These are phyloP conservation scores for Citrullus colocynthis DNA, from an alignment of 306 rosid genomes.

Conservation along the genomic window DNA sequence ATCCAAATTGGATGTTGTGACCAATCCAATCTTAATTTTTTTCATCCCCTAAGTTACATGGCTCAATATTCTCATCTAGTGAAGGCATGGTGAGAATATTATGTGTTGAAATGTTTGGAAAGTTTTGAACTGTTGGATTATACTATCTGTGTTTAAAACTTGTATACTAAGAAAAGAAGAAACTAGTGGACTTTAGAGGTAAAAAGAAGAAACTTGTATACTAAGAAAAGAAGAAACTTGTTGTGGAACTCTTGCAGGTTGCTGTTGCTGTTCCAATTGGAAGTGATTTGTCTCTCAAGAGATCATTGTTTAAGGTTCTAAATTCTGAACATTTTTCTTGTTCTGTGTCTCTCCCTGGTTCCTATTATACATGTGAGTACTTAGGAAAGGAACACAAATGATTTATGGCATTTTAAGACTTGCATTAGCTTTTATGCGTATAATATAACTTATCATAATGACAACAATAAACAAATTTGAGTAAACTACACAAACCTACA, in stretches of 20 bases:
- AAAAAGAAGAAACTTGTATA: no score
- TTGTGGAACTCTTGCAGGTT: neutral
- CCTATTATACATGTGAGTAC: neutral
- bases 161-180: no score
- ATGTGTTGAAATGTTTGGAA: no score
- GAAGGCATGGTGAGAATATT: no score
- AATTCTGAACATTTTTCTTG: neutral
- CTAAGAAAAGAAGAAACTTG: no score
- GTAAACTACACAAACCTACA: neutral
- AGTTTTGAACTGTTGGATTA: no score
- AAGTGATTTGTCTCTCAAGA: neutral
- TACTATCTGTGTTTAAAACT: no score
- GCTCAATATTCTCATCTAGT: no score
- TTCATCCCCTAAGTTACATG: no score
- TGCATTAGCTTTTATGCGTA: neutral
- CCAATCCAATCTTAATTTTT: no score
- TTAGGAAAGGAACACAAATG: neutral
- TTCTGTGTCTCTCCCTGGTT: neutral
- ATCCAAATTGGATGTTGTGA: no score
- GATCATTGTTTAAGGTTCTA: neutral
- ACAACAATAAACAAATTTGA: neutral
- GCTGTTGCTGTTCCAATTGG: conserved; percentile 40
- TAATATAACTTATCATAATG: neutral
- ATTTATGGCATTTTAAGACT: neutral
- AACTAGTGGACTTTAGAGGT: no score